These are phyloP conservation scores for Nicotiana attenuata DNA, from an alignment of 257 asterid genomes.

Conservation along the genomic window DNA sequence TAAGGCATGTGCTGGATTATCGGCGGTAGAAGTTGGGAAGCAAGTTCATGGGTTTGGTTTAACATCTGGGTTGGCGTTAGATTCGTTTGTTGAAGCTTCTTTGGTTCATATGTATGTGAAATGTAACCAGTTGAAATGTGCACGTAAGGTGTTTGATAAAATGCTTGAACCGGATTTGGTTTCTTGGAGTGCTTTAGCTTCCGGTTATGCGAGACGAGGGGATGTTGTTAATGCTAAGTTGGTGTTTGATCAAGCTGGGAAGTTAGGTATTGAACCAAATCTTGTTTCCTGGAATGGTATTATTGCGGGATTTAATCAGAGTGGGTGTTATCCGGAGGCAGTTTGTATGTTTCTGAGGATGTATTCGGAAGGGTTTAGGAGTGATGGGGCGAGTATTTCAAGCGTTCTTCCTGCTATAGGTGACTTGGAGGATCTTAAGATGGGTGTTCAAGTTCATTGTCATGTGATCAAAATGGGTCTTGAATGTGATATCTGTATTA, in stretches of 20 bases:
- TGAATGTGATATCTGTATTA: constrained; percentile 51
- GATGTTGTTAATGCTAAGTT: constrained; percentile 43
- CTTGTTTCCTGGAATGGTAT: constrained; percentile 81
- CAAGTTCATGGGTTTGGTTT: constrained; percentile 74
- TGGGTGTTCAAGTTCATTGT: constrained; percentile 70
- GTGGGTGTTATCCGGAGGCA: constrained; percentile 59
- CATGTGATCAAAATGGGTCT: constrained; percentile 59
- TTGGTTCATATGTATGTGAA: constrained; percentile 65
- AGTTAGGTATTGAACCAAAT: constrained; percentile 58
- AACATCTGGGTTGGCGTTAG: constrained; percentile 47
- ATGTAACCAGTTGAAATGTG: constrained; percentile 41
- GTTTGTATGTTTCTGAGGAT: constrained; percentile 51
- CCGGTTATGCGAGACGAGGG: constrained; percentile 77
- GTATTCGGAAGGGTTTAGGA: constrained; percentile 46
- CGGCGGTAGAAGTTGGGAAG: constrained; percentile 38
- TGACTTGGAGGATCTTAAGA: constrained; percentile 39
- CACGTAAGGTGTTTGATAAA: constrained; percentile 46
- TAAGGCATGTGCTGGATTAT: constrained; percentile 67
- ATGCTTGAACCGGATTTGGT: constrained; percentile 57
- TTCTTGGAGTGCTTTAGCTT: constrained; percentile 74
- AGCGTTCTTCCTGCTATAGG: constrained; percentile 85
- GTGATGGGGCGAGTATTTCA: constrained; percentile 70
- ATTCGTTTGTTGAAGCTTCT: constrained; percentile 67
- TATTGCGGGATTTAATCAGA: constrained; percentile 91
- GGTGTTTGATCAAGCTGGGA: constrained; percentile 37